These are phyloP conservation scores for Salix koriyanagi DNA, from an alignment of 345 rosid species.

Conservation along the genomic window DNA sequence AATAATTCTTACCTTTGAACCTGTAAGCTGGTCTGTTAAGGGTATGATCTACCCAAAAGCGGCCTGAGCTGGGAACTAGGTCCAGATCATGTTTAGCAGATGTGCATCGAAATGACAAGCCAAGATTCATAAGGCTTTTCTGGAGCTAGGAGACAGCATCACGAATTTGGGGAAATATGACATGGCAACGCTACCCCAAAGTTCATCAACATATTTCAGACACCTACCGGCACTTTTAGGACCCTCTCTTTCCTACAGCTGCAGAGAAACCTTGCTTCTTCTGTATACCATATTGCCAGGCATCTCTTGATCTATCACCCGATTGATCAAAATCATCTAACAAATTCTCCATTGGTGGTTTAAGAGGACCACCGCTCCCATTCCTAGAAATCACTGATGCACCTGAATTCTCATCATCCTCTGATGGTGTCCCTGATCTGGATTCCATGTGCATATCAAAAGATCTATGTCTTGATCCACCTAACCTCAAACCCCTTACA, in stretches of 20 bases:
- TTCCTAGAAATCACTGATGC: slow-evolving; percentile 46
- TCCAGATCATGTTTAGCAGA: slow-evolving; percentile 2
- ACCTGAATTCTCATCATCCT: slow-evolving; percentile 65
- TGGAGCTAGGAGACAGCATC: slow-evolving; percentile 7
- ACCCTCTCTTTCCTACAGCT: slow-evolving; percentile 49
- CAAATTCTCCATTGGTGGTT: slow-evolving; percentile 43
- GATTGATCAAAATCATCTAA: slow-evolving; percentile 60
- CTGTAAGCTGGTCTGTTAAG: slow-evolving; percentile 16
- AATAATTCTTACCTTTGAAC: slow-evolving; percentile 23
- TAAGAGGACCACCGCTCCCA: slow-evolving; percentile 47
- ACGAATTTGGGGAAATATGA: background rate
- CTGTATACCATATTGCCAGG: slow-evolving; percentile 75
- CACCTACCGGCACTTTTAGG: slow-evolving; percentile 15
- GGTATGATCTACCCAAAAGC: slow-evolving; percentile 15
- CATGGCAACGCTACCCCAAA: background rate
- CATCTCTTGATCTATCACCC: slow-evolving; percentile 62
- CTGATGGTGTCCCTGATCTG: slow-evolving; percentile 67
- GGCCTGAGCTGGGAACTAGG: background rate
- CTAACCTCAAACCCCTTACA: slow-evolving; percentile 60
- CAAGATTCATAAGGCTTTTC: slow-evolving; percentile 8
- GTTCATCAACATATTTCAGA: background rate
- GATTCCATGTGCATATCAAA: slow-evolving; percentile 56
- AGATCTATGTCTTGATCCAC: slow-evolving; percentile 70
- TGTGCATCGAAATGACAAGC: background rate
- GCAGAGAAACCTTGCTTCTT: slow-evolving; percentile 31